Evolutionary conservation across 495 filamentous ascomycete genomes (phyloP).

Genomic region (Penicillium antarcticum): DNA sequence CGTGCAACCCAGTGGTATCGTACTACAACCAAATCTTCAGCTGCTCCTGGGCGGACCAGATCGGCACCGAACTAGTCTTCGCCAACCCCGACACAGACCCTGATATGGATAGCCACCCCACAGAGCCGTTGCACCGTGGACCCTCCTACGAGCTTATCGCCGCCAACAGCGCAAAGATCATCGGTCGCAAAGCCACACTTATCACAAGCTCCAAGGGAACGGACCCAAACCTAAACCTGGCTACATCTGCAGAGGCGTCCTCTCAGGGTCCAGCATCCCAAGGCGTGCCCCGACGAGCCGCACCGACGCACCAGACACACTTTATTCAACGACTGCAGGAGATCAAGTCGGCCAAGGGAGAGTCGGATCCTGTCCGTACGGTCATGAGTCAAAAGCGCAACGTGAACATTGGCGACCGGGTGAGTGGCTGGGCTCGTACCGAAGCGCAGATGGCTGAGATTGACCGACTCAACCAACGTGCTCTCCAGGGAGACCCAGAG

Average conservation of each 20-base stretch:
- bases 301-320: conserved; percentile 34
- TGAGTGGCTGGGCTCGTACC: conserved; percentile 38
- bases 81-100: conserved; percentile 40
- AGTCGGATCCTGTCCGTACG: conserved; percentile 43
- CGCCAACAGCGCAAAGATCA: conserved; percentile 51
- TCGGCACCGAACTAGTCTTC: conserved; percentile 80
- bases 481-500: conserved; percentile 31
- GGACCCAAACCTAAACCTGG: background rate
- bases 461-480: conserved; percentile 30
- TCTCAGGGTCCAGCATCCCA: background rate
- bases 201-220: conserved; percentile 24
- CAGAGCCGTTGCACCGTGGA: conserved; percentile 34
- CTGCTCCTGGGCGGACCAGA: conserved; percentile 71
- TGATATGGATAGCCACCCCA: conserved; percentile 30
- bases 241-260: background rate
- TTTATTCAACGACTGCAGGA: conserved; percentile 44
- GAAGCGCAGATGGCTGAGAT: conserved; percentile 39
- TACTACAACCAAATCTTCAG: conserved; percentile 72
- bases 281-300: conserved; percentile 12
- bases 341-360: conserved; percentile 41
- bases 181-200: conserved; percentile 42
- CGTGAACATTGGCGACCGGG: conserved; percentile 29
- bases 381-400: conserved; percentile 26
- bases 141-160: conserved; percentile 60
- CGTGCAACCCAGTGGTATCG: conserved; percentile 64